phyloP scores from a whole-genome alignment of 2,329 filamentous ascomycete genomes.

The Trichoderma sp. region DNA sequence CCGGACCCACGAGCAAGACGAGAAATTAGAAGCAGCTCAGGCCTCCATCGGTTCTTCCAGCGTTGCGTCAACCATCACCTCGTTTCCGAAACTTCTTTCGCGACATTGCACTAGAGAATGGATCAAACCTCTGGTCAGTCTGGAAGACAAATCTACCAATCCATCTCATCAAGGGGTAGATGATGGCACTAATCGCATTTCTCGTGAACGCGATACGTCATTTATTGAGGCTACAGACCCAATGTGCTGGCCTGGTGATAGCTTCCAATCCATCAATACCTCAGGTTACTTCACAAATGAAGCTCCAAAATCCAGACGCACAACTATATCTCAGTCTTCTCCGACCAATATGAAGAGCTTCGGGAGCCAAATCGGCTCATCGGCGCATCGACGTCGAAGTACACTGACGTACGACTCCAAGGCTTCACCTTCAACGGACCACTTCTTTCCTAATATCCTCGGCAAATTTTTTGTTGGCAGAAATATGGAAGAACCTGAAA shows the following conservation, averaged over 20 bases:
- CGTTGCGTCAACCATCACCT: conserved; percentile 34
- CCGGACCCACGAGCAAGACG: neutral
- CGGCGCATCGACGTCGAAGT: conserved; percentile 32
- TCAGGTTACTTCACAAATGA: conserved; percentile 26
- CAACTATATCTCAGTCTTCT: conserved; percentile 1
- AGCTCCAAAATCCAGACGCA: neutral
- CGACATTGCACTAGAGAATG: conserved; percentile 38
- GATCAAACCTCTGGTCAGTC: conserved; percentile 29
- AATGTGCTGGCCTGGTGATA: conserved; percentile 23
- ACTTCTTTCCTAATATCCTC: conserved; percentile 31
- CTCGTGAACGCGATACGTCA: conserved; percentile 1
- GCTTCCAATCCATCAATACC: conserved; percentile 28
- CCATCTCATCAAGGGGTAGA: conserved; percentile 37
- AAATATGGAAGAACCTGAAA: conserved; percentile 26
- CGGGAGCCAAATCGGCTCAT: conserved; percentile 29
- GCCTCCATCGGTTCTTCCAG: conserved; percentile 21
- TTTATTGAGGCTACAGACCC: conserved; percentile 22
- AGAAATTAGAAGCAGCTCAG: neutral
- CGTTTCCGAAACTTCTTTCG: conserved; percentile 37
- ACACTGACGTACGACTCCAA: conserved; percentile 23
- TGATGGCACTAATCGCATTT: conserved; percentile 29
- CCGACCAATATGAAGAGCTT: conserved; percentile 25
- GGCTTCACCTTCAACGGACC: conserved; percentile 19
- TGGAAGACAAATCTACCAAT: conserved; percentile 25
- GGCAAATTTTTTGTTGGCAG: conserved; percentile 33